Conservation (phyloP, 306 rosid genomes). For the Dalbergia cochinchinensis region DNA sequence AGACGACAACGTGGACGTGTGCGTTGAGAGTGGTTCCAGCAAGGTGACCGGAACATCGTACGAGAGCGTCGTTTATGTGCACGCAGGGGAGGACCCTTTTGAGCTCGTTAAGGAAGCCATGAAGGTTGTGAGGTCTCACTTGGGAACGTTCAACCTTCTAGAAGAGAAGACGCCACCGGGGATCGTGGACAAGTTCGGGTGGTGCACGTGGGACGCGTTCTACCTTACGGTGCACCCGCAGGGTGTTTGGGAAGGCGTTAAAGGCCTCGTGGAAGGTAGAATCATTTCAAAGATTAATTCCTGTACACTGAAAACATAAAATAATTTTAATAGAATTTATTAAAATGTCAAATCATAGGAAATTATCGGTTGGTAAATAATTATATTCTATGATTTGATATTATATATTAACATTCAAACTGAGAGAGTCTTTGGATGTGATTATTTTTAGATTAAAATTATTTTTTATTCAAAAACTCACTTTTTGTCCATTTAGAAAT, state of each 20-base stretch:
- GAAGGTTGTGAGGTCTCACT: constrained; percentile 58
- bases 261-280: constrained; percentile 56
- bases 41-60: constrained; percentile 34
- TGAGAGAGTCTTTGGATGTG: too few relatives aligned
- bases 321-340: too few relatives aligned
- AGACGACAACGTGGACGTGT: constrained; percentile 64
- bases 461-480: too few relatives aligned
- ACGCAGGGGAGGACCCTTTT: constrained; percentile 74
- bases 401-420: too few relatives aligned
- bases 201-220: constrained; percentile 99
- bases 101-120: constrained; percentile 73
- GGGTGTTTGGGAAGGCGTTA: constrained; percentile 75
- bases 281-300: too few relatives aligned
- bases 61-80: constrained; percentile 64
- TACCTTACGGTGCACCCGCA: constrained; percentile 84
- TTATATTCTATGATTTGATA: too few relatives aligned
- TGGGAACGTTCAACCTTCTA: constrained; percentile 76
- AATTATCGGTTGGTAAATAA: too few relatives aligned
- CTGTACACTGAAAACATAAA: too few relatives aligned
- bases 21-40: constrained; percentile 87
- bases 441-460: too few relatives aligned
- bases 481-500: too few relatives aligned
- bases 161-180: constrained; percentile 85
- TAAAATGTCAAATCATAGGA: too few relatives aligned
- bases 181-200: constrained; percentile 85